A percentile compares a stretch with the other conserved stretches of the same genome.
These are phyloP conservation scores for Sphaerobolus stellatus DNA, from an alignment of 1,284 basidiomycete genomes.

Conservation along the genomic window DNA sequence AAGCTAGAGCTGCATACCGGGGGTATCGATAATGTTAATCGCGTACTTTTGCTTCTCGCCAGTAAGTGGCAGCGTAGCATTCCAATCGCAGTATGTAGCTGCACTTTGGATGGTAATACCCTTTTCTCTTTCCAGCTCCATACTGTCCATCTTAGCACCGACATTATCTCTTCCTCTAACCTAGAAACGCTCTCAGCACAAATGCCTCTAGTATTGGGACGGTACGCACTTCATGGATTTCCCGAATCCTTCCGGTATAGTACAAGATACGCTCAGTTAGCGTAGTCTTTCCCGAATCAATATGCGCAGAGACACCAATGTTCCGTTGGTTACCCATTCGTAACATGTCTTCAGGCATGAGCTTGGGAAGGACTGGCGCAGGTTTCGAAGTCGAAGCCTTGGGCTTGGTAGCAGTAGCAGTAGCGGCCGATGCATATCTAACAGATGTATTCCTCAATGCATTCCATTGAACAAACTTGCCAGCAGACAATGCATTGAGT, in stretches of 20 bases:
- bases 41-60: conserved; percentile 80
- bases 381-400: background rate
- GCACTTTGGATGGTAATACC: conserved; percentile 99
- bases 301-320: conserved; percentile 88
- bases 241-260: conserved; percentile 94
- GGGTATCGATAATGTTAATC: conserved; percentile 99
- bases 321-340: conserved; percentile 71
- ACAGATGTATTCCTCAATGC: background rate
- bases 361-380: conserved; percentile 20
- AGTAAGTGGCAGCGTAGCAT: conserved; percentile 64
- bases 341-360: conserved; percentile 57
- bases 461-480: background rate
- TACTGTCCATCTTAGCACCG: conserved; percentile 99
- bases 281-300: conserved; percentile 98
- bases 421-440: conserved; percentile 17
- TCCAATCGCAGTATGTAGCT: conserved; percentile 98
- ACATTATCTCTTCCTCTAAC: conserved; percentile 92
- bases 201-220: background rate
- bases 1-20: conserved; percentile 52
- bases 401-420: conserved; percentile 15
- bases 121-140: conserved; percentile 99
- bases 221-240: conserved; percentile 89
- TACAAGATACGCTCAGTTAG: conserved; percentile 96
- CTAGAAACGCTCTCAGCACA: conserved; percentile 35
- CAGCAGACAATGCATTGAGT: background rate